phyloP scores from a whole-genome alignment of 306 rosid genomes.

The Citrullus colocynthis region DNA sequence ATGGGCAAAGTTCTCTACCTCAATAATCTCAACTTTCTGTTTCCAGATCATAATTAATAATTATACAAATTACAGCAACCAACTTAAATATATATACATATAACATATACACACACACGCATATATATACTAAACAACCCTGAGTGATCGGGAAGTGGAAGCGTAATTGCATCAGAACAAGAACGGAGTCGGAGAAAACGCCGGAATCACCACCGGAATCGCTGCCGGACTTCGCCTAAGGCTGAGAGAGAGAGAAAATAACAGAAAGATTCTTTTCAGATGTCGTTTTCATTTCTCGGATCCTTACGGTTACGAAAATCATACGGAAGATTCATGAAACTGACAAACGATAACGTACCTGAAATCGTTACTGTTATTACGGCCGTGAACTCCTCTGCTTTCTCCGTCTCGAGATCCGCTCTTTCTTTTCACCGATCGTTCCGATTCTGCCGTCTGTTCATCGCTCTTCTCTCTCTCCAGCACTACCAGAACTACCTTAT shows the following conservation, averaged over 20 bases:
- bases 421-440: background rate
- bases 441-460: background rate
- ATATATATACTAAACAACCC: background rate
- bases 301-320: background rate
- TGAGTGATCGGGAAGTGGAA: background rate
- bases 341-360: background rate
- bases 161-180: background rate
- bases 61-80: background rate
- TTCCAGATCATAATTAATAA: background rate
- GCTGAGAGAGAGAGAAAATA: background rate
- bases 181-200: constrained; percentile 13
- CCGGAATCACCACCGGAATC: constrained; percentile 8
- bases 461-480: background rate
- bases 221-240: background rate
- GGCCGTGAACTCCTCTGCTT: background rate
- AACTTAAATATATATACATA: background rate
- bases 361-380: background rate
- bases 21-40: background rate
- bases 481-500: constrained; percentile 8
- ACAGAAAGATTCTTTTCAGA: background rate
- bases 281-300: background rate
- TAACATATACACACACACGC: background rate
- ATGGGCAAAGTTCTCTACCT: background rate
- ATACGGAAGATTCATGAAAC: background rate
- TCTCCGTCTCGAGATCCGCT: background rate